Evolutionary conservation across 2,329 filamentous ascomycete species (phyloP), one percentile per base, ranked within the genome.

Genomic region (Fusarium azukiicola): DNA sequence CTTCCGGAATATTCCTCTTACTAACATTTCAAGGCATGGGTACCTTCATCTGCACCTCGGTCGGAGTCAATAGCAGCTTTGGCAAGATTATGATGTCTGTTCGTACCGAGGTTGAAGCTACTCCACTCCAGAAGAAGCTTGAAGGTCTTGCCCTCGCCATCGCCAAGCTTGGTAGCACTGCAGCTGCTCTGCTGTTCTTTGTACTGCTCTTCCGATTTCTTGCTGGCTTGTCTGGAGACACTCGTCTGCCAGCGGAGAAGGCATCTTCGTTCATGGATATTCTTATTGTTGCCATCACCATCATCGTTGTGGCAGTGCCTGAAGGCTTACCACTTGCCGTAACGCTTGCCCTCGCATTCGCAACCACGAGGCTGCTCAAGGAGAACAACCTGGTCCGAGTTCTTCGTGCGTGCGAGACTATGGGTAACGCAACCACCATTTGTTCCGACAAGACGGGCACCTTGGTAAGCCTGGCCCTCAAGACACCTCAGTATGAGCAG

Each of bases 261-360:
- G 86, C 83, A 0, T 87, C 86, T 40, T 84, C 90, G 19, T 95
- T 95, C 80, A 87, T 95, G 79, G 89, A 91, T 36, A 93, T 95
- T 71, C 90, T 95, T 69, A 94, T 95, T 71, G 91, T 93, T 40
- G 91, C 93, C n/a, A 91, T 95, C 71, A 94, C 93, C 10, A 91
- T 95, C 56, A 91, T 95, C 69, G 93, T 94, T 36, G 93, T 95
- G 9, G 93, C 93, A 42, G 93, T 95, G 2, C 93, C 93, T 3
- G 93, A 95, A 86, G 93, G 93, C 74, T 84, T 95, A 4, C 93
- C 93, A 2, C 87, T 95, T 11, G 94, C 94, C 54, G 94, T 95
- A 12, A 95, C 94, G 3, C 89, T 95, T 4, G 93, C 94, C 6
- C 85, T 95, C 49, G 93, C 94, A 17, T 95, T 95, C 81, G 94